These are phyloP conservation scores for Phellinidium pouzarii DNA, from an alignment of 1,284 basidiomycete genomes.

Conservation along the genomic window DNA sequence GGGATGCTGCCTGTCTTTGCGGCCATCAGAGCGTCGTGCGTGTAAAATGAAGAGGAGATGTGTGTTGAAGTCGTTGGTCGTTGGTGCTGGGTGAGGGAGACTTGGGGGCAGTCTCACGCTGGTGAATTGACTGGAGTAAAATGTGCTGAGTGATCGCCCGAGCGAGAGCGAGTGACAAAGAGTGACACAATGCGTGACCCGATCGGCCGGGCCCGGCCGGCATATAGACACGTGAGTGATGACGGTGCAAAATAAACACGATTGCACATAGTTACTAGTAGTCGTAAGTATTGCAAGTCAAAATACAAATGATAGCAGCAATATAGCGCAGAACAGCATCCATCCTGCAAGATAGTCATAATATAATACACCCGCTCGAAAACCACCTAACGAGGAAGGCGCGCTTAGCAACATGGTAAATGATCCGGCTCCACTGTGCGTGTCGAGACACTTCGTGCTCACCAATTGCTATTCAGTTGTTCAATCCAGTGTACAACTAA, in stretches of 20 bases:
- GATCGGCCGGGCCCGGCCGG: conserved; percentile 1
- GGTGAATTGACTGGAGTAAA: not conserved
- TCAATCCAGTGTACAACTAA: conserved; percentile 94
- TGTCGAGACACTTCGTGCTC: conserved; percentile 24
- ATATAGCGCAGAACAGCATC: conserved; percentile 6
- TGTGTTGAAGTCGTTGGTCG: not conserved
- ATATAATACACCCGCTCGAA: conserved; percentile 39
- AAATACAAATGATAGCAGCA: conserved; percentile 12
- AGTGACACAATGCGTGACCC: not conserved
- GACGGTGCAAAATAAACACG: too few species aligned
- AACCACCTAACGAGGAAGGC: conserved; percentile 36
- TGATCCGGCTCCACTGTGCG: not conserved
- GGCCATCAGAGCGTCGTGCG: not conserved
- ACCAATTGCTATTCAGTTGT: conserved; percentile 65
- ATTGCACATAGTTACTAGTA: too few species aligned
- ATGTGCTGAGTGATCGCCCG: conserved; percentile 18
- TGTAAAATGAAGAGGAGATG: conserved; percentile 8
- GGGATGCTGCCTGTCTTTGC: conserved; percentile 67
- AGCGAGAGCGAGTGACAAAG: not conserved
- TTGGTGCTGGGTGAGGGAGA: conserved; percentile 17
- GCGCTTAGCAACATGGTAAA: conserved; percentile 9
- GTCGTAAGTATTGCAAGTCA: not conserved
- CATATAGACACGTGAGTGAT: too few species aligned
- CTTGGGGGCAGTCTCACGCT: too few species aligned
- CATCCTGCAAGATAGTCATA: conserved; percentile 22